Conservation (phyloP, 257 asterid species). For the Pogostemon cablin region DNA sequence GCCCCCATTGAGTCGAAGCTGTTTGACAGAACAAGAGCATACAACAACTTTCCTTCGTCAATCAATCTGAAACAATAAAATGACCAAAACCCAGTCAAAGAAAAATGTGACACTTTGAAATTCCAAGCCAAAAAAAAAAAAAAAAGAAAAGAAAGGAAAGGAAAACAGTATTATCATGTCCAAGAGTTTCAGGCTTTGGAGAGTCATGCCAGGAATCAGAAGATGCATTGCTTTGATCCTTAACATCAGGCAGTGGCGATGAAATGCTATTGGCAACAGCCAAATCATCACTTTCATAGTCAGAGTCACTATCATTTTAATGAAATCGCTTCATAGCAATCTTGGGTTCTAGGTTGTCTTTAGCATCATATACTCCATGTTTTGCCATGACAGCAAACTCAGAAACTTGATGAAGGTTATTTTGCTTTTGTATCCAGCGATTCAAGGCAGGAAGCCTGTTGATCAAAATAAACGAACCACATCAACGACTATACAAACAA, state of each 20-base stretch:
- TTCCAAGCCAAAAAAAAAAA: slow-evolving; percentile 22
- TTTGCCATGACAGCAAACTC: slow-evolving; percentile 87
- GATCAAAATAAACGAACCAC: slow-evolving; percentile 30
- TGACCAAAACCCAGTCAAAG: slow-evolving; percentile 19
- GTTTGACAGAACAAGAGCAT: slow-evolving; percentile 95
- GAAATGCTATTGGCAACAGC: slow-evolving; percentile 53
- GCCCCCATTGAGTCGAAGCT: slow-evolving; percentile 90
- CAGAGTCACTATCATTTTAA: slow-evolving; percentile 85
- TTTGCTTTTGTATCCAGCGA: slow-evolving; percentile 98
- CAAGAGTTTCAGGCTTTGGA: slow-evolving; percentile 57
- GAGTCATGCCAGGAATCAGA: slow-evolving; percentile 70
- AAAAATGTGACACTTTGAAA: slow-evolving; percentile 9
- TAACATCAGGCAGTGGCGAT: slow-evolving; percentile 50
- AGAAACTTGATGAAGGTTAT: slow-evolving; percentile 91
- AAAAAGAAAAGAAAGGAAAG: slow-evolving; percentile 55
- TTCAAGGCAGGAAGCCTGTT: slow-evolving; percentile 94
- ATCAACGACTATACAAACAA: slow-evolving; percentile 30
- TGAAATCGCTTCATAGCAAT: slow-evolving; percentile 74
- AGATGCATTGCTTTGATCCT: slow-evolving; percentile 48
- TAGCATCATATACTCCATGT: slow-evolving; percentile 49
- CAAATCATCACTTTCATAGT: slow-evolving; percentile 83
- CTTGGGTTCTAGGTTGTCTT: slow-evolving; percentile 54
- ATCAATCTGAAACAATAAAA: slow-evolving; percentile 60
- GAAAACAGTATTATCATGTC: slow-evolving; percentile 60
- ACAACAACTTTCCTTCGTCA: slow-evolving; percentile 86